Base-by-base conservation (phyloP, 2,329 filamentous ascomycete genomes). In the Epichloe baconii region DNA sequence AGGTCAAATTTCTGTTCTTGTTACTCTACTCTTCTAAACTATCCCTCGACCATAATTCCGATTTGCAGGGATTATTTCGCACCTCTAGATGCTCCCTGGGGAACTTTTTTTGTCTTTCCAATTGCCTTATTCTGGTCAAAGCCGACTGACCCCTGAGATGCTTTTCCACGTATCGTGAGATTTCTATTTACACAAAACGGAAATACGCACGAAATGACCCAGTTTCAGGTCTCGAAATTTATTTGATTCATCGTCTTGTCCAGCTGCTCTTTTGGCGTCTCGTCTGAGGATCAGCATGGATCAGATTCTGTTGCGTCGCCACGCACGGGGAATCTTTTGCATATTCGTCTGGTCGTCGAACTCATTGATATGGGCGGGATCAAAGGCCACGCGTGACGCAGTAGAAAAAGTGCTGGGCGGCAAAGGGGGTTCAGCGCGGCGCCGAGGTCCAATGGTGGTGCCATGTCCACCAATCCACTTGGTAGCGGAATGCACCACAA, bases 401-500 rank as follows among this genome's bases (percentile, higher is more conserved):
- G n/a, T 35, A 19, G 11, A 44, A 44, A 19, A 15, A 44, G 41
- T 23, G 3, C 19, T 3, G 19, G 19, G 19, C 19, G 19, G 19
- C 19, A 21, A 21, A 21, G 19, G 19, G 19, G 19, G 19, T 21
- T 21, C 19, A 21, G 19, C 19, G 19, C 19, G 19, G 19, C 19
- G 19, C 19, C 19, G 19, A 19, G 19, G 19, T 52, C 78, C 90
- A 58, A 96, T 86, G 26, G 90, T 95, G 41, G 90, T 95, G 54
- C 90, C 91, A 68, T 97, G 91, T 42, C 90, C 90, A 52, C 90
- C 90, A 56, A 97, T 96, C 90, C 90, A 96, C 70, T 96, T 96
- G 53, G 90, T 95, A 11, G 89, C 89, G 40, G 86, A 93, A 76
- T 96, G 89, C 23, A 95, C 87, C 49, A 96, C 85, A 54, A 96